Percentiles rank a stretch among this genome's conserved stretches.
These are phyloP conservation scores for Nicotiana sylvestris DNA, from an alignment of 257 asterid genomes.

Conservation along the genomic window DNA sequence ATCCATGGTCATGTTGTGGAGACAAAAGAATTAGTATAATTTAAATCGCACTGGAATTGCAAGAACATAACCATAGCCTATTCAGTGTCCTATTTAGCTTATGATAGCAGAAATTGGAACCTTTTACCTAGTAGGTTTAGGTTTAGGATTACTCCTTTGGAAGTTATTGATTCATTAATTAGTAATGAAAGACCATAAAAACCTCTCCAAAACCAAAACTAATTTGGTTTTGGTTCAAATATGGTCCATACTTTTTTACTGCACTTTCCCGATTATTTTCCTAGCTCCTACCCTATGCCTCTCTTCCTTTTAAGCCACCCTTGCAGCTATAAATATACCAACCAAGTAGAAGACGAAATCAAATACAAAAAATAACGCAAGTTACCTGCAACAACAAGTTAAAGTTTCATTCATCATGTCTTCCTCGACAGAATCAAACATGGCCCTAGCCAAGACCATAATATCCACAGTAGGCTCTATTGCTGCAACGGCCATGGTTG, in stretches of 20 bases:
- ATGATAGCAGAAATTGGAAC: too few relatives aligned
- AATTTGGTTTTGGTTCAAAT: neutral
- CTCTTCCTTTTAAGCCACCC: too few relatives aligned
- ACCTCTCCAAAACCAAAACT: neutral
- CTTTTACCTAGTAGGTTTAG: too few relatives aligned
- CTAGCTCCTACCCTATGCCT: too few relatives aligned
- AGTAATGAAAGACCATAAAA: neutral
- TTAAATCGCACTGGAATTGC: too few relatives aligned
- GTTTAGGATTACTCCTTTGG: neutral
- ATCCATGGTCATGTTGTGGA: too few relatives aligned
- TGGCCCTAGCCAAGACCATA: constrained; percentile 31
- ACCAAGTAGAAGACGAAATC: neutral
- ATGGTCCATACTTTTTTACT: neutral
- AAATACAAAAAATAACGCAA: too few relatives aligned
- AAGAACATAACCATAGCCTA: too few relatives aligned
- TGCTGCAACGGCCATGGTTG: constrained; percentile 34
- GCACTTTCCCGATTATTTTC: neutral
- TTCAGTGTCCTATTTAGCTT: too few relatives aligned
- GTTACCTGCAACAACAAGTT: neutral
- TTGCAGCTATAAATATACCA: too few relatives aligned
- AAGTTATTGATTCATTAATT: neutral
- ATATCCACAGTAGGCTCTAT: constrained; percentile 31
- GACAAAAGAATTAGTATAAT: too few relatives aligned
- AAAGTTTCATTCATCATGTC: neutral
- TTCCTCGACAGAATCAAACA: constrained; percentile 20